Evolutionary conservation across 306 rosid genomes (phyloP).

Genomic region (Fragaria nilgerrensis): DNA sequence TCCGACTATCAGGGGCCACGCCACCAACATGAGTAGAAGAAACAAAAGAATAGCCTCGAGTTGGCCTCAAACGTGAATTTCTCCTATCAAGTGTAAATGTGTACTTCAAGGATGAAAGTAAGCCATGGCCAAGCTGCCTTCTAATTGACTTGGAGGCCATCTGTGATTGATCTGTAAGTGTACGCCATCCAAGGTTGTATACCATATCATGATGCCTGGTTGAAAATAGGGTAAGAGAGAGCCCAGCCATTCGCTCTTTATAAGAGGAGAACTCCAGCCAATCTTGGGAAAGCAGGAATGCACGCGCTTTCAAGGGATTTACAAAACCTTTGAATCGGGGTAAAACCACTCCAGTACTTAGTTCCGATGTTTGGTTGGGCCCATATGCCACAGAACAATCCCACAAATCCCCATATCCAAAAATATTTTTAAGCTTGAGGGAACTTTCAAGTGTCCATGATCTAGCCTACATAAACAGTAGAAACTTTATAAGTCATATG

Average conservation of each 20-base stretch:
- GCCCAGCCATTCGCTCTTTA: constrained; percentile 79
- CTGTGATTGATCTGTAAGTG: constrained; percentile 81
- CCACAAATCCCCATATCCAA: constrained; percentile 96
- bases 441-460: constrained; percentile 86
- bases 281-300: constrained; percentile 83
- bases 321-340: constrained; percentile 62
- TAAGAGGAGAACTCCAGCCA: constrained; percentile 90
- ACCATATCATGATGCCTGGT: constrained; percentile 72
- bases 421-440: constrained; percentile 73
- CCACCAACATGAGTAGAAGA: constrained; percentile 89
- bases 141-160: constrained; percentile 87
- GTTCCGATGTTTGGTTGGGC: constrained; percentile 78
- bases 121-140: constrained; percentile 96
- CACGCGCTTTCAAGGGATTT: constrained; percentile 68
- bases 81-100: constrained; percentile 78
- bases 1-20: constrained; percentile 78
- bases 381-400: constrained; percentile 91
- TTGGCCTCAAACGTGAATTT: constrained; percentile 78
- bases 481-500: constrained; percentile 22
- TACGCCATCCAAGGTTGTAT: constrained; percentile 93
- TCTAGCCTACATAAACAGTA: constrained; percentile 61
- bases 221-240: constrained; percentile 76
- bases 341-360: constrained; percentile 72
- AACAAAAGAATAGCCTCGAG: constrained; percentile 84
- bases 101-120: constrained; percentile 83